Evolutionary conservation across 257 asterid species (phyloP).

Genomic region (Asclepias syriaca): DNA sequence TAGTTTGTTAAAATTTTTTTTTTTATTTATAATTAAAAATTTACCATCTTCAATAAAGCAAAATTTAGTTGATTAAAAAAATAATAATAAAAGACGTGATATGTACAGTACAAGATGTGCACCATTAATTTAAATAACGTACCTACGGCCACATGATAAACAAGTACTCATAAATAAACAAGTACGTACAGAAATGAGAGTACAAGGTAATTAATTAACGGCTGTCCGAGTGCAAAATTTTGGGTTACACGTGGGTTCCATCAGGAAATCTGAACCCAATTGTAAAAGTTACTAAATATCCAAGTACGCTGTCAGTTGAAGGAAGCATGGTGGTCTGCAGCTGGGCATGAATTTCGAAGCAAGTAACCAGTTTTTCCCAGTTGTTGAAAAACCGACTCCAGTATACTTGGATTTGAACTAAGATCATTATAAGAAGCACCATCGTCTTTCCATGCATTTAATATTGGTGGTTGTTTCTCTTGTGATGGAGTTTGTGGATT

Average conservation of each 20-base stretch:
- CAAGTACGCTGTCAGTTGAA: not conserved
- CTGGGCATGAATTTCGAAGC: slow-evolving; percentile 5
- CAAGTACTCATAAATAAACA: too few species aligned
- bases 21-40: too few species aligned
- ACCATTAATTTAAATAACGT: too few species aligned
- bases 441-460: slow-evolving; percentile 7
- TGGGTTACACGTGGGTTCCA: not conserved
- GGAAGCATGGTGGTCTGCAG: not conserved
- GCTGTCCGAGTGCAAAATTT: not conserved
- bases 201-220: not conserved
- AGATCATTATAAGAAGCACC: not conserved
- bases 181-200: too few species aligned
- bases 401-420: not conserved
- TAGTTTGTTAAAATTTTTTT: too few species aligned
- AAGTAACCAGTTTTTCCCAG: slow-evolving; percentile 8
- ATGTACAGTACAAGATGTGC: too few species aligned
- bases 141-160: too few species aligned
- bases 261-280: too few species aligned
- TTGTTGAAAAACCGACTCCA: not conserved
- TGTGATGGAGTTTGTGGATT: not conserved
- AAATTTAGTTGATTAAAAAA: too few species aligned
- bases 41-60: too few species aligned
- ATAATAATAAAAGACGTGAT: too few species aligned
- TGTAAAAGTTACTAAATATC: not conserved
- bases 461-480: not conserved